Evolutionary conservation across 75 land plant species (phyloP).

Genomic region (Chamaecyparis obtusa): DNA sequence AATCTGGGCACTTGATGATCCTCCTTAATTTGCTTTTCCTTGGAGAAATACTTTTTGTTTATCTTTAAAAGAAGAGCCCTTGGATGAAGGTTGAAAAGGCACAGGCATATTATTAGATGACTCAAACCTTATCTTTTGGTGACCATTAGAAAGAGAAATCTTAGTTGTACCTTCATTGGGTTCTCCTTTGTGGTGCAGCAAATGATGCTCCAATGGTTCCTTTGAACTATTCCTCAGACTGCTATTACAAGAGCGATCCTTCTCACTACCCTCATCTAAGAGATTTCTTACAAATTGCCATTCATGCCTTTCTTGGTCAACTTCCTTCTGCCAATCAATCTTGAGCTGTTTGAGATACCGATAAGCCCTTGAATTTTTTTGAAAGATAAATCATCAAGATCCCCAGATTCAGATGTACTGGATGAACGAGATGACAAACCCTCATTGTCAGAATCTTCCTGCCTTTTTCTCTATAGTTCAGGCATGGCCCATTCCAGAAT

Average conservation of each 20-base stretch:
- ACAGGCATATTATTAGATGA: conserved; percentile 20
- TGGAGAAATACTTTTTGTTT: conserved; percentile 35
- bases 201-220: conserved; percentile 21
- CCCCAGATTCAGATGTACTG: conserved; percentile 25
- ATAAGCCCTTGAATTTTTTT: conserved; percentile 4
- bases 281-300: conserved; percentile 17
- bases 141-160: neutral
- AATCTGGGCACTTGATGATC: conserved; percentile 30
- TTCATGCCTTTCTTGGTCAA: conserved; percentile 47
- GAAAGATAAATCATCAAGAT: conserved; percentile 14
- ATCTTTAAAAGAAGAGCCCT: conserved; percentile 30
- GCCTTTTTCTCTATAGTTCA: conserved; percentile 21
- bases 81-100: conserved; percentile 34
- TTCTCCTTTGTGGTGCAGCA: conserved; percentile 40
- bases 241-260: conserved; percentile 19
- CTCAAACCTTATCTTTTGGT: neutral
- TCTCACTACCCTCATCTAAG: conserved; percentile 24
- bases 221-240: conserved; percentile 42
- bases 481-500: conserved; percentile 44
- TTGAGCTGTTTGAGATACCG: conserved; percentile 29
- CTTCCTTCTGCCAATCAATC: conserved; percentile 36
- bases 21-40: conserved; percentile 35
- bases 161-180: conserved; percentile 24
- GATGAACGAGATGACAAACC: conserved; percentile 28
- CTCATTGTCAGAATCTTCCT: conserved; percentile 23